Base-by-base conservation (phyloP, 2,329 filamentous ascomycete genomes). In the Sporothrix globosa region DNA sequence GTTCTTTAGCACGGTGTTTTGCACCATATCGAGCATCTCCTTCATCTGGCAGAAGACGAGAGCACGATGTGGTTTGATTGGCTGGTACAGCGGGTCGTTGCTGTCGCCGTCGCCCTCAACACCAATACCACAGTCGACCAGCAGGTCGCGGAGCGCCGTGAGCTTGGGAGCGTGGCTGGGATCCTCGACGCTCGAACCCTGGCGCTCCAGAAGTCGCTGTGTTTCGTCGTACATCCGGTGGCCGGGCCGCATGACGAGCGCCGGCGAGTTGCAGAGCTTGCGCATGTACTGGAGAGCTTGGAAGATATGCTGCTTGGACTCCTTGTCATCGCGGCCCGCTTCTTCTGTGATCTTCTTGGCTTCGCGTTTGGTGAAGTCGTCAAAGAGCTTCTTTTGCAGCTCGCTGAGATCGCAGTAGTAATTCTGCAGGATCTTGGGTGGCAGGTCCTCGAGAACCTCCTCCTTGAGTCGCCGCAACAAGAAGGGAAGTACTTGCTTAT, bases 21-120 rank as follows among this genome's bases (percentile, higher is more conserved):
- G 94, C 2, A 99, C 96, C 88, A 99, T 98, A 80, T 99, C 96
- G 30, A 99, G 86, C 96, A 99, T 99, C 80, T 99, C 96, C 82
- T 99, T 99, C 93, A 99, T 97, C 79, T 99, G 96, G 77, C 96
- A 99, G 85, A 99, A 99, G 75, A 99, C 91, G 39, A 99, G 87
- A 0, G 96, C 96, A 58, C 96, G 92, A 78, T 99, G 96, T 41
- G 95, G 96, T 73, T 96, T 97, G 79, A 99, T 96, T 53, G 94
- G 96, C 79, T 92, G 86, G 76, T 89, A 89, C 19, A 89, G 81
- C 2, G 87, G 86, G 72, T 89, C 87, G 68, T 83, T 87, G 1
- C 82, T 80, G 1, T 83, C 81, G n/a, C 86, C 86, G 19, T 82
- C 82, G n/a, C 88, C 87, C 73, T 93, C 90, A 52, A 91, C 86